Evolutionary conservation across 139 green algal genomes (phyloP), one percentile per base, ranked within the genome.

Genomic region (Tetradesmus obliquus): DNA sequence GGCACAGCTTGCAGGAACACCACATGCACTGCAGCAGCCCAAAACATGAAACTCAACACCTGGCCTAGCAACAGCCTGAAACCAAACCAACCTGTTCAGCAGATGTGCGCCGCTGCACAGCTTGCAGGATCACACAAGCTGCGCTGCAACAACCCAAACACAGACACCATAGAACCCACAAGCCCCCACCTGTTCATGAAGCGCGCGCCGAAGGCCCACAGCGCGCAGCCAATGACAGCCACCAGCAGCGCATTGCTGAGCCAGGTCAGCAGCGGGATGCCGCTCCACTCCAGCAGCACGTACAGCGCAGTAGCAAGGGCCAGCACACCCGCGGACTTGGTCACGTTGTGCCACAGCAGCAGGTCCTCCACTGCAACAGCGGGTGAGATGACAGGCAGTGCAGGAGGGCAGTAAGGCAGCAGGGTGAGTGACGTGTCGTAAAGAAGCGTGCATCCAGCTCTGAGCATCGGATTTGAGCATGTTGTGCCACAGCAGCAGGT

Each of bases 241-340:
- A 89, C 15, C 32, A 92, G 55, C 22, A 32, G 53, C 3, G 83
- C 9, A 53, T 92, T 92, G 82, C 80, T 89, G 53, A 92, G 66
- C 82, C 66, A 89, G 7, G 72, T 90, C 71, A 90, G 55, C 71
- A 92, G 90, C 5, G 90, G 90, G 0, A 90, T 69, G 83, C 74
- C 66, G 84, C 84, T 90, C 84, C 83, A 90, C 84, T 92, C 90
- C 80, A 92, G 84, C n/a, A 92, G 84, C 17, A 92, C 53, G 84
- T 92, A 92, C 51, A 90, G 71, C 51, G 32, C 15, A 12, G 90
- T 92, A 57, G 55, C 55, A 8, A 1, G 45, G 57, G 19, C 71
- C 20, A 92, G 72, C n/a, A 82, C 83, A 7, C 24, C 90, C 13
- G 90, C 90, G 9, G 82, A 86, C 90, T 92, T 92, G 71, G 90